These are phyloP conservation scores for Coemansia sp. DNA, from an alignment of 192 early-diverging fungal species.

Conservation along the genomic window DNA sequence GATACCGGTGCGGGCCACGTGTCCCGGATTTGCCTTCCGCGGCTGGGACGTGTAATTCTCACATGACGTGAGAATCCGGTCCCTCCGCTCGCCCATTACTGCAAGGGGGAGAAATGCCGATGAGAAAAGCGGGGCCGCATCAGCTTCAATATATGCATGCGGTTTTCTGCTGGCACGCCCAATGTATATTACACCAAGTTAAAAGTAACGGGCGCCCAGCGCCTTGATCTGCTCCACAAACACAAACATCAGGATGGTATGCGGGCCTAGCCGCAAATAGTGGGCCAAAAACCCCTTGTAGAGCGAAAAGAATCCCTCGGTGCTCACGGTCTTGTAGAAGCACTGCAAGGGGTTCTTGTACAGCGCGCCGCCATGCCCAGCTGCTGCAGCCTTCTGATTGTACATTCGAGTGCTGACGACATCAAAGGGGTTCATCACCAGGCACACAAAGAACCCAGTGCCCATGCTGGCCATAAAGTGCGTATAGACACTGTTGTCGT, in stretches of 20 bases:
- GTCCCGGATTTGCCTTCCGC: background rate
- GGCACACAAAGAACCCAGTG: conserved; percentile 81
- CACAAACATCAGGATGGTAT: conserved; percentile 90
- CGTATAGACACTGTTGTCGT: conserved; percentile 60
- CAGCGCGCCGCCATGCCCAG: conserved; percentile 64
- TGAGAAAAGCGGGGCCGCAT: too few species aligned
- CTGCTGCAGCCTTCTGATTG: conserved; percentile 71
- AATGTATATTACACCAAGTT: background rate
- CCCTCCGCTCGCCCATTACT: too few species aligned
- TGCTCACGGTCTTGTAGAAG: conserved; percentile 74
- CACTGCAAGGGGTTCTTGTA: conserved; percentile 86
- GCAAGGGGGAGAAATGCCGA: too few species aligned
- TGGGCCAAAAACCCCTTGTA: conserved; percentile 94
- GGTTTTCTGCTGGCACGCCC: too few species aligned
- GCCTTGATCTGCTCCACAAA: conserved; percentile 79
- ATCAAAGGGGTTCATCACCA: conserved; percentile 97
- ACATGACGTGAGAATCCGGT: too few species aligned
- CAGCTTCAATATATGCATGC: too few species aligned
- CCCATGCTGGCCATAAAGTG: conserved; percentile 77
- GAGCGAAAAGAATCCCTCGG: conserved; percentile 79
- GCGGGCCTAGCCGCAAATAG: conserved; percentile 88
- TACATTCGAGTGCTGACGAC: conserved; percentile 94
- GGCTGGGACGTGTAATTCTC: too few species aligned
- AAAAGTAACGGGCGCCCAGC: conserved; percentile 31
- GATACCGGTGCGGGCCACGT: conserved; percentile 1